Evolutionary conservation across 345 rosid species (phyloP).

Genomic region (Rhizophora mangle): DNA sequence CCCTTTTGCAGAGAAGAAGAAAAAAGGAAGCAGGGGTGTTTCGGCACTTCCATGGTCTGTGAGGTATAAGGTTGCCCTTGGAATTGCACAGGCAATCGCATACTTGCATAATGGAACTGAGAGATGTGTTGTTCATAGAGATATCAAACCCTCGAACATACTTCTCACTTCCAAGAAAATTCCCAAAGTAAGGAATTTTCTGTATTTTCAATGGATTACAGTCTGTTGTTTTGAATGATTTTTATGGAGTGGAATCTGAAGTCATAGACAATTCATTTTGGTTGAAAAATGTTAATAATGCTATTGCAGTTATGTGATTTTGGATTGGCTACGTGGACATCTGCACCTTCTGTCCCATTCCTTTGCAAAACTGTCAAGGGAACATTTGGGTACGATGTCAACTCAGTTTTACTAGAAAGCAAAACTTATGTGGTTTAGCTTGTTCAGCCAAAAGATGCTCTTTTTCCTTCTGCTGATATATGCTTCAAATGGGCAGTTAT

Average conservation of each 20-base stretch:
- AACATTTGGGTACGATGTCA: conserved; percentile 74
- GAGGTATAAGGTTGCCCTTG: conserved; percentile 78
- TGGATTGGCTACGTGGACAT: conserved; percentile 92
- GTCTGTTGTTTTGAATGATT: not conserved
- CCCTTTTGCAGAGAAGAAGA: conserved; percentile 56
- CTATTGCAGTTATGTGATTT: conserved; percentile 79
- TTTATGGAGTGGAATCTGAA: not conserved
- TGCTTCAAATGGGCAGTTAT: conserved; percentile 44
- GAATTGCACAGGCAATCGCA: conserved; percentile 70
- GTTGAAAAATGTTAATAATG: not conserved
- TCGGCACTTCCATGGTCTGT: conserved; percentile 61
- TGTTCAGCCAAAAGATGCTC: not conserved
- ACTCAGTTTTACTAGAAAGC: not conserved
- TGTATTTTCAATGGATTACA: not conserved
- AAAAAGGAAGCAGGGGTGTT: conserved; percentile 32
- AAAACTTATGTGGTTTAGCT: not conserved
- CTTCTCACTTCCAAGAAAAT: conserved; percentile 80
- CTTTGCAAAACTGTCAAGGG: conserved; percentile 93
- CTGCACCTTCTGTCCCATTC: conserved; percentile 83
- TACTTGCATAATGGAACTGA: conserved; percentile 82
- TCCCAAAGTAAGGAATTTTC: conserved; percentile 50
- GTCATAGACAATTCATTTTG: not conserved
- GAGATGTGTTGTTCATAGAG: conserved; percentile 90
- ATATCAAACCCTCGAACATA: conserved; percentile 87
- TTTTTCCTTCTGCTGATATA: conserved; percentile 7